A percentile compares a stretch with the other conserved stretches of the same genome.
phyloP scores from a whole-genome alignment of 148 eudicot species.

The Heliamphora exappendiculata region DNA sequence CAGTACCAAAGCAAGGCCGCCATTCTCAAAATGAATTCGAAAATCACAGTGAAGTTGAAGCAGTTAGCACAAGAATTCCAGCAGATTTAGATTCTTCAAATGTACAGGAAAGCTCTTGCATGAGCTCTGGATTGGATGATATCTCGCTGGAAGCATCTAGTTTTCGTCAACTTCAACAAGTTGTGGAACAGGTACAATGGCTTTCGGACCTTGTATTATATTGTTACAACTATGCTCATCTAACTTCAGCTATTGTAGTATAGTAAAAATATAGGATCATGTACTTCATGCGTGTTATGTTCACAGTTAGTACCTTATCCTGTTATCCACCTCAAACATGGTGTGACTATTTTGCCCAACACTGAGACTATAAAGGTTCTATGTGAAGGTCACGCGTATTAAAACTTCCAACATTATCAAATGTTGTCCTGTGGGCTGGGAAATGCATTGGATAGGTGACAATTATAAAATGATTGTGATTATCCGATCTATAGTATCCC shows the following conservation, averaged over 20 bases:
- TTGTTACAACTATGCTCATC: neutral
- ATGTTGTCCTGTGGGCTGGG: neutral
- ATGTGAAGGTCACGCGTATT: neutral
- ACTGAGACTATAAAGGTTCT: neutral
- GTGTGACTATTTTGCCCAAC: neutral
- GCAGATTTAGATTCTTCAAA: slow-evolving; percentile 46
- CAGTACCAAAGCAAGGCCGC: slow-evolving; percentile 24
- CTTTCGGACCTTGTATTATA: neutral
- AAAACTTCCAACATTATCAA: neutral
- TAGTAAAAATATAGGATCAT: neutral
- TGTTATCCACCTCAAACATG: slow-evolving; percentile 3
- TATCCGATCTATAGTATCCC: neutral
- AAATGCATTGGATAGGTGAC: neutral
- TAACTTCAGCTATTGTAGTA: neutral
- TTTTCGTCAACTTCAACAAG: slow-evolving; percentile 75
- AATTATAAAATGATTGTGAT: neutral
- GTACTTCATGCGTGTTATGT: neutral
- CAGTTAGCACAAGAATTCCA: slow-evolving; percentile 26
- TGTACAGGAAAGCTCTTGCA: slow-evolving; percentile 46
- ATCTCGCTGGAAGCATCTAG: slow-evolving; percentile 62
- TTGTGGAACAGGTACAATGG: slow-evolving; percentile 68
- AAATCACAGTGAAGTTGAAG: slow-evolving; percentile 36
- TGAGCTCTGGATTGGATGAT: slow-evolving; percentile 58
- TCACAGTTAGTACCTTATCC: neutral
- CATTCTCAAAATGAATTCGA: slow-evolving; percentile 30